A percentile compares a stretch with the other conserved stretches of the same genome.
phyloP scores from a whole-genome alignment of 306 rosid genomes.

The Sindora glabra region DNA sequence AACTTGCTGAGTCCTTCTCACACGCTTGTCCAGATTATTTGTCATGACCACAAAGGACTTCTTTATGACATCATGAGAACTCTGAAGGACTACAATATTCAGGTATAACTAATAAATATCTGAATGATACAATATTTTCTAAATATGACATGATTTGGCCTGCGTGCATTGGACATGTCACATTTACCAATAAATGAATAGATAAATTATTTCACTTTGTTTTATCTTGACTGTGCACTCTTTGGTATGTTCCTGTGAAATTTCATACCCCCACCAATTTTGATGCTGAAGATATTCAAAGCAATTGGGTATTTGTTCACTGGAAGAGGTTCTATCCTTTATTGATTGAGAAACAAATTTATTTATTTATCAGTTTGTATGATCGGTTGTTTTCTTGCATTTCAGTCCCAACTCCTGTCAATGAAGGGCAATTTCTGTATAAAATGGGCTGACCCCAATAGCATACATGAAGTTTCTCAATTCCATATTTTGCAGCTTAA shows the following conservation, averaged over 20 bases:
- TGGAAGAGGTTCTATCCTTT: too few species aligned
- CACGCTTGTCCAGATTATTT: slow-evolving; percentile 79
- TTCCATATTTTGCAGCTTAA: slow-evolving; percentile 8
- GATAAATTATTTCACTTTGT: too few species aligned
- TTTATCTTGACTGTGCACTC: too few species aligned
- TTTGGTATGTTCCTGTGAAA: too few species aligned
- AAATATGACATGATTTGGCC: slow-evolving; percentile 3
- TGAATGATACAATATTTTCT: not conserved
- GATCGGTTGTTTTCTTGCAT: too few species aligned
- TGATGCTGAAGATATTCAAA: not conserved
- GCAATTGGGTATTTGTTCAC: too few species aligned
- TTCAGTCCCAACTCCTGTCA: too few species aligned
- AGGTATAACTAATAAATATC: slow-evolving; percentile 36
- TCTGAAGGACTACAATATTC: slow-evolving; percentile 75
- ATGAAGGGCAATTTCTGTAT: too few species aligned
- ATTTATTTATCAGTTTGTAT: too few species aligned
- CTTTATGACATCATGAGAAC: slow-evolving; percentile 97
- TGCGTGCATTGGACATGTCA: not conserved
- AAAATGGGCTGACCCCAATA: not conserved
- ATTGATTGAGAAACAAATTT: too few species aligned
- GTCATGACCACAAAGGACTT: slow-evolving; percentile 93
- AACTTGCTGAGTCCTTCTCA: slow-evolving; percentile 84
- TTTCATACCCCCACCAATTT: not conserved
- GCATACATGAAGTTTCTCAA: not conserved
- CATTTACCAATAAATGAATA: not conserved